These are phyloP conservation scores for Rhodocollybia butyracea DNA, from an alignment of 768 basidiomycete genomes.

Conservation along the genomic window DNA sequence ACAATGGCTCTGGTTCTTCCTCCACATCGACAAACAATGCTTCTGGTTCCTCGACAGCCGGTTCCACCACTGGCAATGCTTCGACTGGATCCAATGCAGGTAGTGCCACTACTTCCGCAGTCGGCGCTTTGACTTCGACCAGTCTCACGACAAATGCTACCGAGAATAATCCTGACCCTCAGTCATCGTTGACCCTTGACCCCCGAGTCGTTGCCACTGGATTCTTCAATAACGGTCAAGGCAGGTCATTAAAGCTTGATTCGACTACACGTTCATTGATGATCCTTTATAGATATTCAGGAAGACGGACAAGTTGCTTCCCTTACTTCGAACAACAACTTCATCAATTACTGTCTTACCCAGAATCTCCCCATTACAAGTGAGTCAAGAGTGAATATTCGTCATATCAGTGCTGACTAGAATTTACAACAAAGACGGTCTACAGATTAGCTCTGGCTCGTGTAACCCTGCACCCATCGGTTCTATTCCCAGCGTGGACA, in stretches of 20 bases:
- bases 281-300: background rate
- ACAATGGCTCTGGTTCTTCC: background rate
- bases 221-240: slow-evolving; percentile 54
- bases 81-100: background rate
- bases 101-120: background rate
- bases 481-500: slow-evolving; percentile 44
- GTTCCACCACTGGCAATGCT: background rate
- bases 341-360: slow-evolving; percentile 64
- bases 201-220: slow-evolving; percentile 45
- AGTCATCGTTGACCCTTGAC: slow-evolving; percentile 5
- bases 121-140: background rate
- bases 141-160: background rate
- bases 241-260: slow-evolving; percentile 3
- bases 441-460: slow-evolving; percentile 36
- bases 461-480: slow-evolving; percentile 63
- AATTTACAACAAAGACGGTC: slow-evolving; percentile 26
- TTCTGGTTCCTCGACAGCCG: background rate
- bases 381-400: background rate
- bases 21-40: background rate
- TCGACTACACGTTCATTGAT: background rate
- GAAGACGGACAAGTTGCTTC: slow-evolving; percentile 50
- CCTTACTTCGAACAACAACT: slow-evolving; percentile 65
- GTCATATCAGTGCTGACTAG: background rate
- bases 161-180: background rate
- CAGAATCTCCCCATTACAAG: slow-evolving; percentile 49